Evolutionary conservation across 306 rosid species (phyloP).

Genomic region (Pyrus pyrifolia): DNA sequence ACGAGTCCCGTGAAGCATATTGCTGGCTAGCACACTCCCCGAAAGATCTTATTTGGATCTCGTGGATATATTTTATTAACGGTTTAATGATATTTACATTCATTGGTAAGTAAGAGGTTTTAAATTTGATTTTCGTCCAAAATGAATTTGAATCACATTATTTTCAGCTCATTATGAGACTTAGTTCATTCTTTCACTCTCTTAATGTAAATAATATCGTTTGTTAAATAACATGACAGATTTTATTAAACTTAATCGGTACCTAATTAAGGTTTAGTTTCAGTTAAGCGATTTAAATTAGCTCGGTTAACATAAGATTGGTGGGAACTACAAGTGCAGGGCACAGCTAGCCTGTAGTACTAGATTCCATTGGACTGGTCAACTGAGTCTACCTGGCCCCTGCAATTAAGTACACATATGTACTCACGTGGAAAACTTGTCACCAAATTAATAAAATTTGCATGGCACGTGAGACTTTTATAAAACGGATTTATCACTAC

Average conservation of each 20-base stretch:
- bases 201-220: no score
- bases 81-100: no score
- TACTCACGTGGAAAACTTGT: neutral
- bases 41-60: neutral
- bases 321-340: neutral
- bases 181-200: rapidly evolving
- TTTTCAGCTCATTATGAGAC: rapidly evolving
- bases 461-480: neutral
- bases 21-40: neutral
- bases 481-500: neutral
- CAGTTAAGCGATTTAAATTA: neutral
- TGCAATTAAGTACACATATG: neutral
- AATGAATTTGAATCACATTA: no score
- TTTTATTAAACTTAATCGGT: neutral
- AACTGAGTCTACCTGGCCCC: neutral
- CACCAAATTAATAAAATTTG: no score
- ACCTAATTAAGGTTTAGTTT: neutral
- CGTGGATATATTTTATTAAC: neutral
- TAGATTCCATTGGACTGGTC: neutral
- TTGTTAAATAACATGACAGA: no score
- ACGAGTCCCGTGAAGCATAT: neutral
- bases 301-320: neutral
- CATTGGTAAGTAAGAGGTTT: rapidly evolving
- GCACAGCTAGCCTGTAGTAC: neutral
- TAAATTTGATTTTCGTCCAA: no score